Evolutionary conservation across 2,329 filamentous ascomycete species (phyloP), one percentile per base, ranked within the genome.

Genomic region (Colletotrichum siamense): DNA sequence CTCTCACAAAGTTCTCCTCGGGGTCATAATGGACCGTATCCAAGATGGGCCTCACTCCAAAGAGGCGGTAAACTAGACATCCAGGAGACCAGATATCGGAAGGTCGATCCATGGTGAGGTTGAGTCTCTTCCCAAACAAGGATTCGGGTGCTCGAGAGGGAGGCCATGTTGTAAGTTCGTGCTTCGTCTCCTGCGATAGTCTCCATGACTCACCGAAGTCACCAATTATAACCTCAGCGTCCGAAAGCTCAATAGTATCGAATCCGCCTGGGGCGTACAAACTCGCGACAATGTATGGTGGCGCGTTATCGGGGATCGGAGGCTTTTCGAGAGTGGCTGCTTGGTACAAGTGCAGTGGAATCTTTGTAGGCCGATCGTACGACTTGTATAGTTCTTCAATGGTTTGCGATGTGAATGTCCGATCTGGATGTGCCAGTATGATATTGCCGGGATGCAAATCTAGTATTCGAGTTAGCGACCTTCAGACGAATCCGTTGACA

Each of bases 241-340:
- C 52, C 0, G 52, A 0, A 24, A 28, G 13, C 8, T 57, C 16
- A 18, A 57, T 2, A 0, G 12, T 3, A 18, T 57, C 52, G 52
- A 24, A 57, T 1, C 22, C 52, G 1, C 24, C 13, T 18, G 0
- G 0, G 24, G 0, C 4, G 16, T 57, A 24, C 24, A 57, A 18
- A 4, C 52, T 16, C 24, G 22, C 0, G 6, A 57, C 52, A 13
- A 57, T 57, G 52, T 57, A 28, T 57, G 24, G 52, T 13, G 52
- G 52, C 24, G 52, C 52, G 4, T 57, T 57, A n/a, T 24, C 24
- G 13, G 52, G 52, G 5, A 57, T 28, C 13, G 52, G 4, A 8
- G 52, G 52, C 26, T 28, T 57, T 3, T 1, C 2, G 26, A 57
- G 13, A 24, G 52, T 57, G 0, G 26, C 16, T 6, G 22, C 52